Conservation (phyloP, 2,329 filamentous ascomycete species). For the Pyrenophora seminiperda region DNA sequence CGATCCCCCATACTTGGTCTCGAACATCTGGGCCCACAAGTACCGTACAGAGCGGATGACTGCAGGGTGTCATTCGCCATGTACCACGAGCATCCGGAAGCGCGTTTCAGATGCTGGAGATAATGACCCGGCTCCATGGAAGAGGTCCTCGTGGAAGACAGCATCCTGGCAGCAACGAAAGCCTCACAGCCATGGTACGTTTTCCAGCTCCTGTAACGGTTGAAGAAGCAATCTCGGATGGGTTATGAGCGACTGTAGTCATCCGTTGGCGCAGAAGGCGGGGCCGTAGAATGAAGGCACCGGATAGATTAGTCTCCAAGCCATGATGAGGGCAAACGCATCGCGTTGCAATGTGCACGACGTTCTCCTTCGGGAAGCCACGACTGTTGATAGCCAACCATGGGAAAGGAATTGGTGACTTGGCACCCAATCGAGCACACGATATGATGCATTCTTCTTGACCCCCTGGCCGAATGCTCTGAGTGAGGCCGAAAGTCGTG, state of each 20-base stretch:
- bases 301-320: constrained; percentile 10
- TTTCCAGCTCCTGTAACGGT: constrained; percentile 4
- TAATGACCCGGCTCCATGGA: constrained; percentile 37
- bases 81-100: constrained; percentile 16
- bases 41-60: constrained; percentile 6
- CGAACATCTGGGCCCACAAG: not conserved
- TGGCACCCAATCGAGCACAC: constrained; percentile 6
- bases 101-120: constrained; percentile 38
- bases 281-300: constrained; percentile 9
- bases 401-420: not conserved
- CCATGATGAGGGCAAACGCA: constrained; percentile 15
- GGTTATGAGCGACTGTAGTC: constrained; percentile 10
- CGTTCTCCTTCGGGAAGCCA: constrained; percentile 33
- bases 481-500: not conserved
- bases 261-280: constrained; percentile 10
- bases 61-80: constrained; percentile 6
- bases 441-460: not conserved
- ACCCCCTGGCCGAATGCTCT: not conserved
- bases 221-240: constrained; percentile 2
- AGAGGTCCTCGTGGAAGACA: constrained; percentile 24
- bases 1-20: not conserved
- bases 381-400: constrained; percentile 29
- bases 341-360: constrained; percentile 22
- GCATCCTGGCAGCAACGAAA: constrained; percentile 2
- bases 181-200: constrained; percentile 11